Conservation (phyloP, 768 basidiomycete genomes). For the Boletus rufocinnamomeus region DNA sequence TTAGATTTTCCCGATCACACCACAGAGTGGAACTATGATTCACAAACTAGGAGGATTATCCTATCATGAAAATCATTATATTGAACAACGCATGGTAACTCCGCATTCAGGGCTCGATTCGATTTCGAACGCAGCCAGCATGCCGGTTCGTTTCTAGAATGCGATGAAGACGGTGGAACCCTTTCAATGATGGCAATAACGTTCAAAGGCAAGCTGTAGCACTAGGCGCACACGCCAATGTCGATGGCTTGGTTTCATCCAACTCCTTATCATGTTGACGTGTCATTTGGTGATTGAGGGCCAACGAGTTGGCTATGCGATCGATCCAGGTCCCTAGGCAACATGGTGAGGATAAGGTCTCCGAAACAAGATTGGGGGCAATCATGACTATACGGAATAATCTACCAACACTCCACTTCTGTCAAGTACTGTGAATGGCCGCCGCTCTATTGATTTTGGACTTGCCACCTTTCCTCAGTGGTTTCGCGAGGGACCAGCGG, state of each 20-base stretch:
- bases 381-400: neutral
- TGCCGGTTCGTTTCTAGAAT: conserved; percentile 12
- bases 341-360: neutral
- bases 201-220: conserved; percentile 4
- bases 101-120: neutral
- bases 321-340: conserved; percentile 1
- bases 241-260: conserved; percentile 3
- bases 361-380: neutral
- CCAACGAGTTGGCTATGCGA: neutral
- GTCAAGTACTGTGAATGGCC: neutral
- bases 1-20: neutral
- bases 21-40: neutral
- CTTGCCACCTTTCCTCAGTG: neutral
- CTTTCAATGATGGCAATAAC: neutral
- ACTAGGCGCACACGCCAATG: conserved; percentile 15
- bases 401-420: no score
- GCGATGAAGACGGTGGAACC: neutral
- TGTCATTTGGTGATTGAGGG: neutral
- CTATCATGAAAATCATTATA: conserved; percentile 8
- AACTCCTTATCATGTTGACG: neutral
- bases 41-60: neutral
- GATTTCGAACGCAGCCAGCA: neutral
- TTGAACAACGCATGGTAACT: neutral
- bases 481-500: neutral
- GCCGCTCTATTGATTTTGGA: neutral